A percentile compares a stretch with the other conserved stretches of the same genome.
phyloP scores from a whole-genome alignment of 148 eudicot species.

The Rheum nobile region DNA sequence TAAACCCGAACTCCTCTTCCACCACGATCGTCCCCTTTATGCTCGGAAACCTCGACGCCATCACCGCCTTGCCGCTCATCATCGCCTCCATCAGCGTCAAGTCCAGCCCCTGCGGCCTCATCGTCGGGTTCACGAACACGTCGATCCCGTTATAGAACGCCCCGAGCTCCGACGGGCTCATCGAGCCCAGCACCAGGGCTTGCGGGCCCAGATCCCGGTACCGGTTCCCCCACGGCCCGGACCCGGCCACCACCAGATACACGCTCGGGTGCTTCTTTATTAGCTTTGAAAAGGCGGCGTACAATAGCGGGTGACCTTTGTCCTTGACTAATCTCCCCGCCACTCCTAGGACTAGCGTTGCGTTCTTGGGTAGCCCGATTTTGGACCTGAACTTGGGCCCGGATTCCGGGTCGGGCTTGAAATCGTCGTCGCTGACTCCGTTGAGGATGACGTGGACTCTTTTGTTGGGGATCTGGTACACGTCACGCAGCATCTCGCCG shows the following conservation, averaged over 20 bases:
- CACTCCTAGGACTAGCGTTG: slow-evolving; percentile 53
- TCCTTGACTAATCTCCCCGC: slow-evolving; percentile 76
- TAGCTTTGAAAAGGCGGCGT: slow-evolving; percentile 44
- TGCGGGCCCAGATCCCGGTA: slow-evolving; percentile 60
- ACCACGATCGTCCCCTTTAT: slow-evolving; percentile 78
- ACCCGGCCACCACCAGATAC: slow-evolving; percentile 59
- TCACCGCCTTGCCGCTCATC: slow-evolving; percentile 74
- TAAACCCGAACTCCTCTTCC: slow-evolving; percentile 61
- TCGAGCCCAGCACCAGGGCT: slow-evolving; percentile 58
- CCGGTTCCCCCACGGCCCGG: slow-evolving; percentile 77
- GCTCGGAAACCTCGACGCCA: slow-evolving; percentile 81
- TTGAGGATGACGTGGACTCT: slow-evolving; percentile 73
- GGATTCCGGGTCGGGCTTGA: slow-evolving; percentile 22
- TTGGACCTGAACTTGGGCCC: slow-evolving; percentile 43
- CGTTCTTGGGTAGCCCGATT: slow-evolving; percentile 49
- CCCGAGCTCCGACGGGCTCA: slow-evolving; percentile 60
- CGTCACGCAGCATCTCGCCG: slow-evolving; percentile 58
- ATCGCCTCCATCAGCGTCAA: slow-evolving; percentile 77
- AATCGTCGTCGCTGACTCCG: slow-evolving; percentile 57
- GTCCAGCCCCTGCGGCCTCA: slow-evolving; percentile 77
- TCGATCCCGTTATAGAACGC: slow-evolving; percentile 69
- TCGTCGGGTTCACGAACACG: slow-evolving; percentile 65
- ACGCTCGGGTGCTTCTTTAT: slow-evolving; percentile 32
- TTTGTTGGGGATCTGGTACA: slow-evolving; percentile 47
- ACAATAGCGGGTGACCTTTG: slow-evolving; percentile 62